These are phyloP conservation scores for Fusarium sp. DNA, from an alignment of 2,329 filamentous ascomycete species.

Conservation along the genomic window DNA sequence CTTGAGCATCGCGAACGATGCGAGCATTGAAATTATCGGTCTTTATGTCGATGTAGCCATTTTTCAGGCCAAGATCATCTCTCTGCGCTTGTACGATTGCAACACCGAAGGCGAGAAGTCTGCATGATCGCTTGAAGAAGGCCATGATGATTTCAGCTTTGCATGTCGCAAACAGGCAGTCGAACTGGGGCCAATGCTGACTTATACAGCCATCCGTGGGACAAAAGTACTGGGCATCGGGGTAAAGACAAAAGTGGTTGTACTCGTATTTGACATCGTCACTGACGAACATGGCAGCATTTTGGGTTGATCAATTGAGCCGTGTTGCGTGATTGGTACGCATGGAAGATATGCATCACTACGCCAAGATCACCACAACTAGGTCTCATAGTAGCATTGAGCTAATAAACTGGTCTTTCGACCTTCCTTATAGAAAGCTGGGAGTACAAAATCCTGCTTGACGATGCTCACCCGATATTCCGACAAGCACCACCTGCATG, in stretches of 20 bases:
- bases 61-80: conserved; percentile 52
- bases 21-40: conserved; percentile 58
- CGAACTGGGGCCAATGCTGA: not conserved
- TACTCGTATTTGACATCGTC: not conserved
- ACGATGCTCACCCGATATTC: no score
- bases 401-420: not conserved
- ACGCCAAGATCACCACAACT: not conserved
- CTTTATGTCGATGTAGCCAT: conserved; percentile 56
- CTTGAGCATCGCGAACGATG: conserved; percentile 59
- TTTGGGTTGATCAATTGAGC: not conserved
- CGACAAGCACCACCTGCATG: no score
- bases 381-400: not conserved
- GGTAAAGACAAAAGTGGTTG: not conserved
- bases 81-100: not conserved
- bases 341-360: not conserved
- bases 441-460: no score
- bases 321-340: not conserved
- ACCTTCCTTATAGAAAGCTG: not conserved
- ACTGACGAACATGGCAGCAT: not conserved
- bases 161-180: not conserved
- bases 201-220: no score
- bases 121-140: not conserved
- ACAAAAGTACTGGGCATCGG: not conserved
- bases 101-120: not conserved
- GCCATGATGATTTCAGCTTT: not conserved